Evolutionary conservation across 805 yeast species (phyloP).

Genomic region (Jamesozyma jinghongensis): DNA sequence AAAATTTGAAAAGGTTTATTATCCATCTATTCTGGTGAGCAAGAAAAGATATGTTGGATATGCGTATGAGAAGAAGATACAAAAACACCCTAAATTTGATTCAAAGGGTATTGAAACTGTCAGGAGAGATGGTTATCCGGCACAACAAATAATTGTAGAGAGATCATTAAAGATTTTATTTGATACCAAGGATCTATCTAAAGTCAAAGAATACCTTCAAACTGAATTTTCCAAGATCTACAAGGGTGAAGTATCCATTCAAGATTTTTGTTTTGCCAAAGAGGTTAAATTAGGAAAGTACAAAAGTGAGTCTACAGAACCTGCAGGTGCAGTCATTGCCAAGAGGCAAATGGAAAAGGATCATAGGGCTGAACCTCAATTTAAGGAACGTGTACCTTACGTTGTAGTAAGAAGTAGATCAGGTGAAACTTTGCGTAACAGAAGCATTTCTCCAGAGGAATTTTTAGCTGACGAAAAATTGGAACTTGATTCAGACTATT

Average conservation of each 20-base stretch:
- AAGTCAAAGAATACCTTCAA: slow-evolving; percentile 55
- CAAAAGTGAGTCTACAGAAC: slow-evolving; percentile 59
- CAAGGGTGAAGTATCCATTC: slow-evolving; percentile 53
- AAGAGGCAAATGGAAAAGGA: slow-evolving; percentile 53
- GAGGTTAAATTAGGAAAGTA: slow-evolving; percentile 82
- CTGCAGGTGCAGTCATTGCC: slow-evolving; percentile 90
- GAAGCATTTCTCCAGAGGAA: slow-evolving; percentile 73
- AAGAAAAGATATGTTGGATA: slow-evolving; percentile 91
- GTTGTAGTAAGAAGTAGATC: slow-evolving; percentile 56
- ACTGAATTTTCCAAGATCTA: slow-evolving; percentile 60
- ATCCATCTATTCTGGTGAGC: slow-evolving; percentile 71
- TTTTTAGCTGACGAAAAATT: slow-evolving; percentile 38
- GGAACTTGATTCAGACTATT: slow-evolving; percentile 72
- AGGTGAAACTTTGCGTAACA: slow-evolving; percentile 55
- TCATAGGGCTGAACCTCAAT: slow-evolving; percentile 73
- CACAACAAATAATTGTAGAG: slow-evolving; percentile 77
- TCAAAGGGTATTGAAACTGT: slow-evolving; percentile 97
- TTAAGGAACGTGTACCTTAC: slow-evolving; percentile 80
- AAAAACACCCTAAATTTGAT: slow-evolving; percentile 61
- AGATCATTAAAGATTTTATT: slow-evolving; percentile 59
- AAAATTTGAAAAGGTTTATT: slow-evolving; percentile 88
- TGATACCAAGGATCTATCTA: slow-evolving; percentile 60
- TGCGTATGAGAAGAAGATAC: slow-evolving; percentile 53
- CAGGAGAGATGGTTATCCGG: slow-evolving; percentile 89
- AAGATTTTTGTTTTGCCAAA: slow-evolving; percentile 86